Base-by-base conservation (phyloP, 768 basidiomycete species). In the Sarcodon aspratus region DNA sequence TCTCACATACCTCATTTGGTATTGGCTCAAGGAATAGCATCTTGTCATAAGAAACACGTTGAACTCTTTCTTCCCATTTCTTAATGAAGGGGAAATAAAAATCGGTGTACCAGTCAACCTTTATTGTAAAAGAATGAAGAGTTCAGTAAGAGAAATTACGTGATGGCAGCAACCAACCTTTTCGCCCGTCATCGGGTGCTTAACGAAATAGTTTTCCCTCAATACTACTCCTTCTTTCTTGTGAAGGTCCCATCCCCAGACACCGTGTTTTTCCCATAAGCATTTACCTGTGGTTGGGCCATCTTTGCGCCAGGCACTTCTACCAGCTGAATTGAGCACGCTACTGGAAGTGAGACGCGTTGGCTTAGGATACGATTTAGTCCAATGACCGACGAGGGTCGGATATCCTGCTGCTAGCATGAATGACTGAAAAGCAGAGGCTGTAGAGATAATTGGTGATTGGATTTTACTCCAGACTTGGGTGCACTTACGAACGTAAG, bases 341-440 rank as follows among this genome's bases (percentile, higher is more conserved):
- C 68, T 71, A 17, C 70, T 62, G 0, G 74, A 72, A 0, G 82
- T 82, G 38, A 73, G 66, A 32, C 75, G 73, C 2, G 93, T 95
- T 0, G 93, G 93, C 65, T 89, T 70, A 3, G 93, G 95, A 70
- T 89, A 97, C 0, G 89, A 87, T 1, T 90, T 79, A 3, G 78
- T 79, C 77, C 86, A 98, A 53, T 75, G 69, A 1, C 82, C 75
- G n/a, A 97, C 80, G 3, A 68, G 51, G 0, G 89, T 90, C 0
- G 94, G 78, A 61, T 89, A 74, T 12, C 95, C 95, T 9, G 90
- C 77, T 35, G 91, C 95, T n/a, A 98, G 74, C 59, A 86, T 80
- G 69, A 97, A 95, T 0, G 91, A 92, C 62, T 94, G 77, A 33
- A 93, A 75, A 0, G 89, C 79, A 10, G 88, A 84, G 12, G 92